phyloP scores from a whole-genome alignment of 805 yeast genomes.

The Candida fluviatilis region DNA sequence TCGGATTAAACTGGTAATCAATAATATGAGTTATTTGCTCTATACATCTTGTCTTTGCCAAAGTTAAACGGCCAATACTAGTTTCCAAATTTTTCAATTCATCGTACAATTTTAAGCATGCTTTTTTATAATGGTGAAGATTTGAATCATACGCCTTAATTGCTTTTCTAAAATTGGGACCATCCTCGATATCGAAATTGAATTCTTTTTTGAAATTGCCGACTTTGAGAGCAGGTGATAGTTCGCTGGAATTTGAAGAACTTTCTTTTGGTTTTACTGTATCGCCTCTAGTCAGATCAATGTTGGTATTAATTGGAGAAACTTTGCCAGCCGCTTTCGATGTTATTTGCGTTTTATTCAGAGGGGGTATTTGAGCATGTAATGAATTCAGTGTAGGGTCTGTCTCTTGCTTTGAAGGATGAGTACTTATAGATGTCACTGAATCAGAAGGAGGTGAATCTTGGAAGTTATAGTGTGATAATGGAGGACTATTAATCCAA shows the following conservation, averaged over 20 bases:
- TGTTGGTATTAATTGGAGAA: neutral
- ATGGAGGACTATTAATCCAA: conserved; percentile 18
- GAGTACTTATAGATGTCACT: neutral
- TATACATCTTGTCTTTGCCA: conserved; percentile 16
- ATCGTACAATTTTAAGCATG: conserved; percentile 22
- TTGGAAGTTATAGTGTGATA: neutral
- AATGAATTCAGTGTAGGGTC: neutral
- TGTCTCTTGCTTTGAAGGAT: neutral
- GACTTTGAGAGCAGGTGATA: conserved; percentile 4
- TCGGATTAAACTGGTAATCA: conserved; percentile 21
- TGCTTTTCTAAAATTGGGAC: conserved; percentile 38
- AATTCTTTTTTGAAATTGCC: conserved; percentile 27
- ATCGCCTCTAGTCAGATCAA: no score
- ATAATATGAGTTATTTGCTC: conserved; percentile 20
- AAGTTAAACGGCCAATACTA: conserved; percentile 16
- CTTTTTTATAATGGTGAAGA: conserved; percentile 24
- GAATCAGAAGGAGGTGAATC: neutral
- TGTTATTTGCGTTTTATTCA: neutral
- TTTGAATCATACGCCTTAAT: conserved; percentile 27
- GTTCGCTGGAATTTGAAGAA: neutral
- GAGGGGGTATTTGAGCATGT: no score
- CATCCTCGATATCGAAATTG: conserved; percentile 36
- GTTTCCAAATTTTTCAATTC: conserved; percentile 29
- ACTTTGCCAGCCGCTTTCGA: neutral
- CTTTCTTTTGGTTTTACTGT: no score